Evolutionary conservation across 495 filamentous ascomycete species (phyloP), one percentile per base, ranked within the genome.

Genomic region (Penicillium maclennaniae): DNA sequence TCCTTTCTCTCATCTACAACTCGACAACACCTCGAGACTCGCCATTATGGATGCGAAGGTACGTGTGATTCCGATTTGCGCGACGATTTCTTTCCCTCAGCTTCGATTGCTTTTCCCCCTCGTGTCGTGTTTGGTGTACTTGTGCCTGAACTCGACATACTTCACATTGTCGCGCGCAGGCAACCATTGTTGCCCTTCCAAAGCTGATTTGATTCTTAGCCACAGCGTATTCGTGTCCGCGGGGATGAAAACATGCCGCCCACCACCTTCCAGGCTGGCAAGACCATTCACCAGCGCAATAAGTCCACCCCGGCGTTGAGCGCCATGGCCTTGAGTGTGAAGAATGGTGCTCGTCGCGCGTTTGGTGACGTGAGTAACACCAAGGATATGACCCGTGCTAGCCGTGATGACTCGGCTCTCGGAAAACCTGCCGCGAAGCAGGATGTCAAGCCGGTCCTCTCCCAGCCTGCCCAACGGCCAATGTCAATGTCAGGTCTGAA

Each of bases 331-430:
- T 73, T 81, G 43, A 80, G 77, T 45, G 79, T 78, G 26, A 92
- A 87, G 68, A 81, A 81, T 46, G 81, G 78, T 38, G 75, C 85
- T 21, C 90, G 89, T 72, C 82, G 90, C 53, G 84, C 82, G 15
- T 89, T 93, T 68, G 87, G 80, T 15, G 91, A 96, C 63, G 77
- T 91, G 34, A 92, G 85, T 78, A 91, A 89, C 64, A 86, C 78
- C 15, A 67, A 73, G 26, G 85, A 84, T 59, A 59, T 71, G 21
- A 59, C 76, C 12, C 73, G 61, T 26, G 71, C 70, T 50, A 78
- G 67, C 46, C 74, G 76, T 27, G 82, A 83, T 64, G 84, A 85
- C 55, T 73, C 72, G 17, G 68, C 67, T 20, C 54, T 80, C 48
- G 75, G 67, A 43, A 88, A 81, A 55, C 66, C 74, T 16, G 64